Evolutionary conservation across 345 rosid genomes (phyloP).

Genomic region (Salix brachista): DNA sequence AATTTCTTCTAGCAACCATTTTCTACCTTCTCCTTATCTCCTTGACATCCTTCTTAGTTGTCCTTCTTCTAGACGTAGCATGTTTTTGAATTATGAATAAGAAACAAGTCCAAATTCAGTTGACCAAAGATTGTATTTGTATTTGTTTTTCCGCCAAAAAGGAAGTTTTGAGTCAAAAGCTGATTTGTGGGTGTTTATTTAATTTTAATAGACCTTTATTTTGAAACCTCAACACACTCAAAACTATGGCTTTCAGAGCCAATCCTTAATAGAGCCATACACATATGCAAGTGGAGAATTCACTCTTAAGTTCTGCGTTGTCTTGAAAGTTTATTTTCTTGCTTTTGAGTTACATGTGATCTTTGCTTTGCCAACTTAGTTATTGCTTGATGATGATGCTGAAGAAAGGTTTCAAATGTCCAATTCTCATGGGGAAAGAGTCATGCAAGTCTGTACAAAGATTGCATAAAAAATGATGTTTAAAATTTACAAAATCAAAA

Average conservation of each 20-base stretch:
- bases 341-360: neutral
- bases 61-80: neutral
- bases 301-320: neutral
- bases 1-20: constrained; percentile 17
- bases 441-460: neutral
- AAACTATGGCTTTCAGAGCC: neutral
- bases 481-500: neutral
- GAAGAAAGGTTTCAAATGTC: neutral
- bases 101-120: neutral
- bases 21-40: neutral
- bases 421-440: neutral
- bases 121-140: neutral
- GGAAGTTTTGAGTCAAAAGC: neutral
- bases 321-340: neutral
- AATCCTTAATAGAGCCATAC: neutral
- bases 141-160: neutral
- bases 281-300: neutral
- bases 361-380: neutral
- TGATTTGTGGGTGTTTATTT: neutral
- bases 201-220: neutral
- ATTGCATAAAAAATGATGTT: neutral
- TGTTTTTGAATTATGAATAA: neutral
- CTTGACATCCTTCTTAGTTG: neutral
- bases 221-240: neutral
- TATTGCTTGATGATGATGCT: neutral